These are phyloP conservation scores for Backusella tuberculispora DNA, from an alignment of 192 early-diverging fungal species.

Conservation along the genomic window DNA sequence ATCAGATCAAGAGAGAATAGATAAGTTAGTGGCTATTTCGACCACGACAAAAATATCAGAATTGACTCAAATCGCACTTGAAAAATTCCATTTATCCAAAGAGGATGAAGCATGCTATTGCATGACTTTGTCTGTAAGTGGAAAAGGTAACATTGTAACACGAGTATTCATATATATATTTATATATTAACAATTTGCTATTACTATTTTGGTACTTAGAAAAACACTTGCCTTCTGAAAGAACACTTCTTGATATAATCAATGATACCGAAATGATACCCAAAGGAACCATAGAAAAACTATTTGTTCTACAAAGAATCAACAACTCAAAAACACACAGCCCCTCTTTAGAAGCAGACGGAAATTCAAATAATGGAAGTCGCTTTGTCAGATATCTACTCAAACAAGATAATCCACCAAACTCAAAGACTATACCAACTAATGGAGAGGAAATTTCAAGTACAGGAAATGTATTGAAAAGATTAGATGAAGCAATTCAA, in stretches of 20 bases:
- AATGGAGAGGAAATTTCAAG: not conserved
- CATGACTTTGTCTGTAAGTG: constrained; percentile 21
- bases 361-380: too few relatives aligned
- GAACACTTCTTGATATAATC: constrained; percentile 26
- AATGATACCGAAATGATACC: constrained; percentile 27
- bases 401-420: constrained; percentile 1
- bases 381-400: constrained; percentile 14
- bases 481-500: constrained; percentile 23
- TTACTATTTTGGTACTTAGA: constrained; percentile 16
- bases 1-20: constrained; percentile 31
- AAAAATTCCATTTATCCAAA: constrained; percentile 54
- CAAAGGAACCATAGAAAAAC: constrained; percentile 29
- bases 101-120: constrained; percentile 36
- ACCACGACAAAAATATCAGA: constrained; percentile 49
- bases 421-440: not conserved
- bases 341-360: not conserved
- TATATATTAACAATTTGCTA: not conserved
- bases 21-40: constrained; percentile 47
- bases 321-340: not conserved
- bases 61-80: constrained; percentile 47
- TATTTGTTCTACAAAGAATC: constrained; percentile 30
- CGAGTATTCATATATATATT: not conserved
- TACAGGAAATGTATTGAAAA: constrained; percentile 24
- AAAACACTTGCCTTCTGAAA: constrained; percentile 3
- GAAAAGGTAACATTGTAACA: constrained; percentile 3